These are phyloP conservation scores for Filosporella fistucella DNA, from an alignment of 495 filamentous ascomycete genomes.

Conservation along the genomic window DNA sequence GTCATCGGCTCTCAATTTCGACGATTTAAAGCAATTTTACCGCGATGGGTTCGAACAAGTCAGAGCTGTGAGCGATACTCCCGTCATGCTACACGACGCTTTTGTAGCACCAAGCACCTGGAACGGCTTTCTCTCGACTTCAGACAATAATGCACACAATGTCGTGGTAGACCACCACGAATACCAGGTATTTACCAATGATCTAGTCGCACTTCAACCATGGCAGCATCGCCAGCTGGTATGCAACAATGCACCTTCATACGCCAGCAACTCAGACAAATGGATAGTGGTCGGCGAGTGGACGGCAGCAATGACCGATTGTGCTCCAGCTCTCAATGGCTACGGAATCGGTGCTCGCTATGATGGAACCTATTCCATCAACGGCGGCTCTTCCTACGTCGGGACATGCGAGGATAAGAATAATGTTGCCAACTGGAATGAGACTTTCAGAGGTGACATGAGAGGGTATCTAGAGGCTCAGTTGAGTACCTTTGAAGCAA, in stretches of 20 bases:
- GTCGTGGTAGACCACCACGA: conserved; percentile 66
- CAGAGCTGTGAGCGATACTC: conserved; percentile 41
- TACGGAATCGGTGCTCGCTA: conserved; percentile 62
- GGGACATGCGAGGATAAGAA: conserved; percentile 51
- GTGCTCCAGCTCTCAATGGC: conserved; percentile 67
- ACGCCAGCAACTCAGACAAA: conserved; percentile 53
- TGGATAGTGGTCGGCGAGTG: conserved; percentile 70
- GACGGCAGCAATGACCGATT: conserved; percentile 66
- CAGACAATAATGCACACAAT: conserved; percentile 16
- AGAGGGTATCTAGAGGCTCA: conserved; percentile 66
- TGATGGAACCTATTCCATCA: conserved; percentile 68
- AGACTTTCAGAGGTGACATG: conserved; percentile 47
- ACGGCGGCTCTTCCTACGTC: conserved; percentile 35
- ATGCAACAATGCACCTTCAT: conserved; percentile 65
- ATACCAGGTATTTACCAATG: conserved; percentile 63
- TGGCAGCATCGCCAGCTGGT: conserved; percentile 44
- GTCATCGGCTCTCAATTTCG: conserved; percentile 41
- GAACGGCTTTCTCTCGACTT: conserved; percentile 61
- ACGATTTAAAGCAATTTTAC: conserved; percentile 52
- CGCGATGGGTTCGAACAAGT: conserved; percentile 52
- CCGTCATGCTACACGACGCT: conserved; percentile 62
- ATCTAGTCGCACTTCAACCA: conserved; percentile 38
- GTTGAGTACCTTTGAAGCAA: conserved; percentile 61
- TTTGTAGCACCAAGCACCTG: conserved; percentile 57
- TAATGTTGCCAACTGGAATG: conserved; percentile 43